These are phyloP conservation scores for Aureobasidium lini DNA, from an alignment of 2,329 filamentous ascomycete genomes.

Conservation along the genomic window DNA sequence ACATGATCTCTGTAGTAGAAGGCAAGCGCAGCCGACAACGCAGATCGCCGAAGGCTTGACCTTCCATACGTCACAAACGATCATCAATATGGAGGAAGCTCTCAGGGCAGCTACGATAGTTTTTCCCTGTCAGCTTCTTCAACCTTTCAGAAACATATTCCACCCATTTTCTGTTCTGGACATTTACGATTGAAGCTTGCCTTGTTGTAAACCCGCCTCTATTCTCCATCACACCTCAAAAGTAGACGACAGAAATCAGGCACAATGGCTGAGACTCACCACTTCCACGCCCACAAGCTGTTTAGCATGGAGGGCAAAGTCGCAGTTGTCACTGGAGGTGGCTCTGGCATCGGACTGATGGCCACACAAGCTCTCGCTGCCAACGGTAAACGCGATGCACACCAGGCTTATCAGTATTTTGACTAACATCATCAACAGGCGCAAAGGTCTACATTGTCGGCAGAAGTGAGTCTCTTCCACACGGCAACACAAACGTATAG, in stretches of 20 bases:
- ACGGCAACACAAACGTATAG: not conserved
- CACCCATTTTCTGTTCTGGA: not conserved
- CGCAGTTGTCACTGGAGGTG: constrained; percentile 52
- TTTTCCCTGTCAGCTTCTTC: not conserved
- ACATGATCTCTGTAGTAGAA: not conserved
- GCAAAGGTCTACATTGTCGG: constrained; percentile 57
- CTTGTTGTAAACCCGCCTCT: not conserved
- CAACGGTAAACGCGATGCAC: constrained; percentile 33
- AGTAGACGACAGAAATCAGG: not conserved
- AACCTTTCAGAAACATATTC: not conserved
- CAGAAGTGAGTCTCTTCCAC: constrained; percentile 31
- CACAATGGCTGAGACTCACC: constrained; percentile 38
- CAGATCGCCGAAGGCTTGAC: not conserved
- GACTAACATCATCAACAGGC: constrained; percentile 25
- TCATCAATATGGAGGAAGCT: not conserved
- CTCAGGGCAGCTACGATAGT: not conserved
- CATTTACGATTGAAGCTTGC: not conserved
- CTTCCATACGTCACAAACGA: not conserved
- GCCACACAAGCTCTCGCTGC: constrained; percentile 50
- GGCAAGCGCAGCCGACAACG: constrained; percentile 3
- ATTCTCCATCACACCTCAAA: not conserved
- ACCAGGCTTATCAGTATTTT: not conserved
- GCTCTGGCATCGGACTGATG: constrained; percentile 59
- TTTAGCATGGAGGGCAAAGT: constrained; percentile 50
- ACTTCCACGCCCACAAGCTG: constrained; percentile 44